These are phyloP conservation scores for Saccharum officinarum DNA, from an alignment of 176 grass and related monocot species.

Conservation along the genomic window DNA sequence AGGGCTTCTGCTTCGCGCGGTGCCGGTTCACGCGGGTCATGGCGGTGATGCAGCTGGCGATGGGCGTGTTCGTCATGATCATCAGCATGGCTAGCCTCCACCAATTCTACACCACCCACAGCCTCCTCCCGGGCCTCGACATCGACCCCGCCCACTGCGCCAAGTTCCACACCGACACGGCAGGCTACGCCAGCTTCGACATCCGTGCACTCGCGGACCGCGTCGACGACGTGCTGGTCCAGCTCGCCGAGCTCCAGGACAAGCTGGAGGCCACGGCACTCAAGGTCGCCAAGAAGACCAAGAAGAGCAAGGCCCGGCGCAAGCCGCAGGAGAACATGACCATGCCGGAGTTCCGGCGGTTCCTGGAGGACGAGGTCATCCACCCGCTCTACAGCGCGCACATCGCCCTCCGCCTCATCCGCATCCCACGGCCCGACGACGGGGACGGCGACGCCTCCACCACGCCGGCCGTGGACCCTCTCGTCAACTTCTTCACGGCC, in stretches of 20 bases:
- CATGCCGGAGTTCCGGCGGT: slow-evolving; percentile 59
- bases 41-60: slow-evolving; percentile 63
- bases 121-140: slow-evolving; percentile 37
- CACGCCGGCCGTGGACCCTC: slow-evolving; percentile 34
- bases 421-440: slow-evolving; percentile 53
- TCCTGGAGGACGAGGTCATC: slow-evolving; percentile 90
- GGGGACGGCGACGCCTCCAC: background rate
- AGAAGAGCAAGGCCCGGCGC: slow-evolving; percentile 33
- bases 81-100: slow-evolving; percentile 88
- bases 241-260: slow-evolving; percentile 75
- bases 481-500: slow-evolving; percentile 63
- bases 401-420: slow-evolving; percentile 70
- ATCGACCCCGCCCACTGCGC: slow-evolving; percentile 20
- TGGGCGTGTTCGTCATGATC: slow-evolving; percentile 65
- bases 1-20: slow-evolving; percentile 44
- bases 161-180: slow-evolving; percentile 41
- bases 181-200: slow-evolving; percentile 64
- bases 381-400: slow-evolving; percentile 77
- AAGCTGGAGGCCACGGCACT: slow-evolving; percentile 76
- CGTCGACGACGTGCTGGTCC: slow-evolving; percentile 77
- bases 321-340: slow-evolving; percentile 54
- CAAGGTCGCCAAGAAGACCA: slow-evolving; percentile 51
- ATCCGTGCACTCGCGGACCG: slow-evolving; percentile 73
- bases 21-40: slow-evolving; percentile 61
- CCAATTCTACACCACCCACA: slow-evolving; percentile 53